Evolutionary conservation across 108 stramenopile species (phyloP), one percentile per base, ranked within the genome.

Genomic region (Skeletonema marinoi): DNA sequence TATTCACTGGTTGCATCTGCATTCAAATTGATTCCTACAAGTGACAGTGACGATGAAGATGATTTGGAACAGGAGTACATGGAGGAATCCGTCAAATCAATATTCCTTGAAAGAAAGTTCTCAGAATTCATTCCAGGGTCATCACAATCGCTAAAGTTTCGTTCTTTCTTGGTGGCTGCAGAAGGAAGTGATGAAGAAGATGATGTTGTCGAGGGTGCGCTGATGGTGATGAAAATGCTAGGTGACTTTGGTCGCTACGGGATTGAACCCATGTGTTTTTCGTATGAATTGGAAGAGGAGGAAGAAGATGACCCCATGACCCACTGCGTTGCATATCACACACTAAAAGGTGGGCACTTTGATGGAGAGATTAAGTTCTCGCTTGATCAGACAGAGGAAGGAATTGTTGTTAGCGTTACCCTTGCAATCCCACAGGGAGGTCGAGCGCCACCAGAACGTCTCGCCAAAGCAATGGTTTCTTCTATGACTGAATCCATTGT

Each of bases 191-290:
- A 68, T 25, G 73, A 78, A 11, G 54, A 73, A 60, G 75, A 54
- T 10, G 69, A 59, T 29, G 68, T 75, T 16, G 36, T 62, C 13
- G 78, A 80, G 68, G 83, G 74, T 50, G 80, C 69, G 38, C 75
- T 80, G 17, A 41, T 94, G 58, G 81, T 85, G 30, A 85, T 90
- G 42, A 87, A 82, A 38, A 72, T 73, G 17, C 64, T 92, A 35
- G 93, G 93, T n/a, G 77, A 85, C 54, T 82, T 86, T 63, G 86
- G 87, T 25, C 86, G 89, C 19, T 88, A 78, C 75, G 93, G 93
- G 13, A 65, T 92, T 14, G 71, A 89, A 39, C 89, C 84, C 31
- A 76, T 80, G 3, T 67, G 83, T 54, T 36, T 80, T 29, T 80
- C 78, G 21, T 83, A 83, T 70, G 83, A 83, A 54, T 46, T 44